A percentile compares a stretch with the other conserved stretches of the same genome.
Evolutionary conservation across 192 early-diverging fungal genomes (phyloP).

Genomic region (Coemansia sp.): DNA sequence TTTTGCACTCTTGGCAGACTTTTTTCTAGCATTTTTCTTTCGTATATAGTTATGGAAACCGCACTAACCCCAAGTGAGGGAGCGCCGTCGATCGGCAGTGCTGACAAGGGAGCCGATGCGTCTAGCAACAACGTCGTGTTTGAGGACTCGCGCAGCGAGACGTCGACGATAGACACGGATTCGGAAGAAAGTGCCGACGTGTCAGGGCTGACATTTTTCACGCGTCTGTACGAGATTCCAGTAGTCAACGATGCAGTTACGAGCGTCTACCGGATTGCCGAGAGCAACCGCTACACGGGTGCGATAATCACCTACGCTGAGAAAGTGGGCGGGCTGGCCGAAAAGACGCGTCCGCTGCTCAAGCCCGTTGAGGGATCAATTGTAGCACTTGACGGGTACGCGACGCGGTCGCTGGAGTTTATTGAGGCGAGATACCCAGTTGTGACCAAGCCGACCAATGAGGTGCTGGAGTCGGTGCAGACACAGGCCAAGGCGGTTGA

Average conservation of each 20-base stretch:
- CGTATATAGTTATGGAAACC: slow-evolving; percentile 17
- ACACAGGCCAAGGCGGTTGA: slow-evolving; percentile 36
- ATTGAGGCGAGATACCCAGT: slow-evolving; percentile 64
- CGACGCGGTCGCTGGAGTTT: slow-evolving; percentile 63
- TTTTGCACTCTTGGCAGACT: slow-evolving; percentile 3
- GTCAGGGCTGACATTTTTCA: slow-evolving; percentile 43
- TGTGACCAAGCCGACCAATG: slow-evolving; percentile 61
- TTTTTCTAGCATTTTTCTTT: background rate
- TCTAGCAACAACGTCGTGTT: slow-evolving; percentile 21
- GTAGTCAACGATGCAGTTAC: slow-evolving; percentile 57
- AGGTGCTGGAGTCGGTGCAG: slow-evolving; percentile 61
- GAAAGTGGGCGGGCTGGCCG: slow-evolving; percentile 45
- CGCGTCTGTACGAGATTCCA: slow-evolving; percentile 58
- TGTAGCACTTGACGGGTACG: slow-evolving; percentile 59
- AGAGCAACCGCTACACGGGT: slow-evolving; percentile 46
- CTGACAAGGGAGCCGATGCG: slow-evolving; percentile 31
- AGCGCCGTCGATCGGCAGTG: slow-evolving; percentile 16
- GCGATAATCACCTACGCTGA: slow-evolving; percentile 48
- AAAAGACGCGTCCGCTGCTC: slow-evolving; percentile 48
- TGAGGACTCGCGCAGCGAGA: slow-evolving; percentile 58
- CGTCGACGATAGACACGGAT: slow-evolving; percentile 56
- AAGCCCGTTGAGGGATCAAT: slow-evolving; percentile 57
- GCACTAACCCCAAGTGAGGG: slow-evolving; percentile 8
- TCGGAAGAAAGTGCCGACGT: slow-evolving; percentile 34
- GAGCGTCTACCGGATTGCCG: slow-evolving; percentile 53